These are phyloP conservation scores for Diaporthe humulicola DNA, from an alignment of 2,329 filamentous ascomycete genomes.

Conservation along the genomic window DNA sequence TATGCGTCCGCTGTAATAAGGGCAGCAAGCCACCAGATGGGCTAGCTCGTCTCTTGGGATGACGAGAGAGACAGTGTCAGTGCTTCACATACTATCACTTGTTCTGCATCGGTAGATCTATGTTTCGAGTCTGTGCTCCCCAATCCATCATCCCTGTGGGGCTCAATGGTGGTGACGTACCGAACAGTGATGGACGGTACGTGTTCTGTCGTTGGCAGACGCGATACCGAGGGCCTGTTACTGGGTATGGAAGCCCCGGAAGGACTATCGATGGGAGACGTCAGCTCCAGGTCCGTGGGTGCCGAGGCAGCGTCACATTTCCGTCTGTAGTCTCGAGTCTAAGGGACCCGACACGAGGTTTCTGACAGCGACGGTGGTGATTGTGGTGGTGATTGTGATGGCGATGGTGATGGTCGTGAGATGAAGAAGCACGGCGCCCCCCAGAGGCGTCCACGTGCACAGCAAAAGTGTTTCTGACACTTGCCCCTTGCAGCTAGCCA, in stretches of 20 bases:
- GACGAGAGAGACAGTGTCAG: conserved; percentile 5
- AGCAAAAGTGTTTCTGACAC: conserved; percentile 24
- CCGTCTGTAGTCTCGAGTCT: conserved; percentile 4
- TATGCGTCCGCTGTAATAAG: neutral
- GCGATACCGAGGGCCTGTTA: neutral
- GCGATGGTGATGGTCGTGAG: neutral
- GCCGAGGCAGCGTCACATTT: conserved; percentile 16
- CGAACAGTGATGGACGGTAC: neutral
- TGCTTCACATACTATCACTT: conserved; percentile 28
- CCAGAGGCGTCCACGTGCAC: conserved; percentile 16
- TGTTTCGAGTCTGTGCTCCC: conserved; percentile 31
- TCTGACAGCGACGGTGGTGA: neutral
- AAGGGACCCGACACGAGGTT: neutral
- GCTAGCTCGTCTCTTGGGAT: neutral
- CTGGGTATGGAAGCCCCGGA: conserved; percentile 25
- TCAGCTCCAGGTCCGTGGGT: conserved; percentile 21
- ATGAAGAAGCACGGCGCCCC: neutral
- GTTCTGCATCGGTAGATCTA: conserved; percentile 28
- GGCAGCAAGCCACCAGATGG: no score
- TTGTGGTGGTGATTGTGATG: neutral
- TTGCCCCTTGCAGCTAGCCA: conserved; percentile 29
- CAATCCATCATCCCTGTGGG: conserved; percentile 14
- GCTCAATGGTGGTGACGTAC: conserved; percentile 9
- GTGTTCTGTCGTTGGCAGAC: neutral
- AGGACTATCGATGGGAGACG: conserved; percentile 20